Conservation (phyloP, 495 filamentous ascomycete species). For the Copromyces sp. region DNA sequence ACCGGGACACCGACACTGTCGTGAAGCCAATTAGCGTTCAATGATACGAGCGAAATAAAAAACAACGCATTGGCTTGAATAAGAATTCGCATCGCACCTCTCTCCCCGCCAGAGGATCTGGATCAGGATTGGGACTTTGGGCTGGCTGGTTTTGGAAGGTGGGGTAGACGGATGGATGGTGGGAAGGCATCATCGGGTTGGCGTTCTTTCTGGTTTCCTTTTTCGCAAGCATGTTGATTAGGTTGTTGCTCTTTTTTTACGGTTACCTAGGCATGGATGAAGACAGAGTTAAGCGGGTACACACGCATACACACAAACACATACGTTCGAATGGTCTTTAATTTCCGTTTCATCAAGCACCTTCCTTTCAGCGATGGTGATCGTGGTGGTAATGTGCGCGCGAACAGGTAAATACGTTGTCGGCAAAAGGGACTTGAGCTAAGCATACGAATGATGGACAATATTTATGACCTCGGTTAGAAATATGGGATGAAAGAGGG, state of each 20-base stretch:
- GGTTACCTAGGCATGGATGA: background rate
- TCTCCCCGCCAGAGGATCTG: background rate
- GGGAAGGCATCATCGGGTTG: background rate
- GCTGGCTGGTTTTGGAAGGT: background rate
- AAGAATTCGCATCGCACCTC: background rate
- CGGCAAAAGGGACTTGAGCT: background rate
- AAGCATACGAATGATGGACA: background rate
- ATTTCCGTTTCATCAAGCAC: background rate
- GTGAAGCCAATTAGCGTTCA: background rate
- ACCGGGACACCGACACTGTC: background rate
- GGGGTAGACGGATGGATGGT: background rate
- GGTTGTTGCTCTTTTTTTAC: background rate
- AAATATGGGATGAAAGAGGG: background rate
- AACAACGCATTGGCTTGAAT: background rate
- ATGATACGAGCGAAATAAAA: background rate
- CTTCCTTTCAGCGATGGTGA: background rate
- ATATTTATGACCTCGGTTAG: background rate
- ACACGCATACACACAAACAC: background rate
- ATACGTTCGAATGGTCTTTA: background rate
- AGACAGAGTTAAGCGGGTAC: background rate
- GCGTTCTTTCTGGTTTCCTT: background rate
- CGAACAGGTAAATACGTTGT: background rate
- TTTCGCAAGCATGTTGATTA: background rate
- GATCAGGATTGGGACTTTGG: background rate
- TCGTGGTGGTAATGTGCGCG: background rate